Conservation (phyloP, 2,329 filamentous ascomycete genomes). For the Neurospora crassa region DNA sequence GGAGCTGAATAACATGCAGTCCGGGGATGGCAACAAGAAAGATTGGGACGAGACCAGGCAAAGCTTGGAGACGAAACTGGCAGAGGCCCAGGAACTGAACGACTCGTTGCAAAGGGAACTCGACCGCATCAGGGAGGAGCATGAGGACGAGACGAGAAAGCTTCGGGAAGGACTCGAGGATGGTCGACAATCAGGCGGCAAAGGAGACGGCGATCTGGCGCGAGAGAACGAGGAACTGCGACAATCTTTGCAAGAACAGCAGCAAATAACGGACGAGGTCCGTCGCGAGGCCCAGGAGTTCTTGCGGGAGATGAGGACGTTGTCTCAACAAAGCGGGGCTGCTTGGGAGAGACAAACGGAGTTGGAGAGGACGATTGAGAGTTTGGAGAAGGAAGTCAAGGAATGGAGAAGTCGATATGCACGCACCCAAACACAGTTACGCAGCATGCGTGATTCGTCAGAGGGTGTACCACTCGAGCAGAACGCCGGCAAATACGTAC, state of each 20-base stretch:
- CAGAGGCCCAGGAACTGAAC: slow-evolving; percentile 67
- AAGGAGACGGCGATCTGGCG: slow-evolving; percentile 39
- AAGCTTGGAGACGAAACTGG: slow-evolving; percentile 63
- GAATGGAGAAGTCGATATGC: slow-evolving; percentile 90
- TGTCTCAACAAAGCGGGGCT: slow-evolving; percentile 71
- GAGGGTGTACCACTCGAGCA: slow-evolving; percentile 61
- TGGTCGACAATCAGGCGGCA: slow-evolving; percentile 7
- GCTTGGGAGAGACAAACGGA: slow-evolving; percentile 75
- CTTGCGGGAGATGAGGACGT: slow-evolving; percentile 76
- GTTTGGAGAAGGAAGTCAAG: slow-evolving; percentile 72
- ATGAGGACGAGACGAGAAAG: slow-evolving; percentile 51
- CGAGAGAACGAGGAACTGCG: slow-evolving; percentile 62
- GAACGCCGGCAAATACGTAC: slow-evolving; percentile 58
- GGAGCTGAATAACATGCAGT: slow-evolving; percentile 44
- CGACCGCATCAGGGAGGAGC: slow-evolving; percentile 60
- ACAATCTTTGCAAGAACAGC: slow-evolving; percentile 59
- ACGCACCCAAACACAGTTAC: slow-evolving; percentile 76
- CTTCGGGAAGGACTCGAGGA: slow-evolving; percentile 56
- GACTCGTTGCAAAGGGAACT: slow-evolving; percentile 72
- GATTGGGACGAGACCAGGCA: slow-evolving; percentile 59
- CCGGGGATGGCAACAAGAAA: slow-evolving; percentile 49
- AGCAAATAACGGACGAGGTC: slow-evolving; percentile 78
- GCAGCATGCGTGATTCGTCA: slow-evolving; percentile 71
- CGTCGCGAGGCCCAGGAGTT: slow-evolving; percentile 74
- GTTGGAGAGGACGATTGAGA: slow-evolving; percentile 63